These are phyloP conservation scores for Coniella vitis DNA, from an alignment of 2,329 filamentous ascomycete genomes.

Conservation along the genomic window DNA sequence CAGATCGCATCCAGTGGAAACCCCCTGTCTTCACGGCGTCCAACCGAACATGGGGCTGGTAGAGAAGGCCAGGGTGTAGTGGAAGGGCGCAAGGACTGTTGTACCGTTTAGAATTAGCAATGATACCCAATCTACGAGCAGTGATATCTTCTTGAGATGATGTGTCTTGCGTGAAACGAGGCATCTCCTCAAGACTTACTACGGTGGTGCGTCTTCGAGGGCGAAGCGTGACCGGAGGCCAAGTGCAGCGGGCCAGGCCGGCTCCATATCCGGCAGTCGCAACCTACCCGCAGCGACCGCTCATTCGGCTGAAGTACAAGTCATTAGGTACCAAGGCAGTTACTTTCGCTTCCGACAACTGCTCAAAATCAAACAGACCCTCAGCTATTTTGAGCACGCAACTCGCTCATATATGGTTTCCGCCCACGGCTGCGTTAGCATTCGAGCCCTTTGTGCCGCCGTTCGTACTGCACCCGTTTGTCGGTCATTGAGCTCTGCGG, in stretches of 20 bases:
- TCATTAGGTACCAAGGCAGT: too few relatives aligned
- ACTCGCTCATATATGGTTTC: too few relatives aligned
- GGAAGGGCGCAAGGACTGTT: not conserved
- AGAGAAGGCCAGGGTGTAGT: conserved; percentile 14
- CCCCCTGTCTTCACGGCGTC: conserved; percentile 90
- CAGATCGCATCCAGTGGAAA: conserved; percentile 83
- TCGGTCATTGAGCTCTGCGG: not conserved
- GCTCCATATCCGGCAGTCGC: not conserved
- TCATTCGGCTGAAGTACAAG: not conserved
- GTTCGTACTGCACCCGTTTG: too few relatives aligned
- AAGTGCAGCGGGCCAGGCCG: not conserved
- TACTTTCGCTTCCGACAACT: too few relatives aligned
- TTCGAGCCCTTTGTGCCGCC: too few relatives aligned
- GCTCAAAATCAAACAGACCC: too few relatives aligned
- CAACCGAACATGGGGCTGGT: conserved; percentile 94
- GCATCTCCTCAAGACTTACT: not conserved
- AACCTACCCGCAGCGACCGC: not conserved
- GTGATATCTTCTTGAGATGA: not conserved
- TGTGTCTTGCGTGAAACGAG: not conserved
- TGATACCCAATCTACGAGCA: conserved; percentile 15
- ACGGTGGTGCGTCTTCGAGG: not conserved
- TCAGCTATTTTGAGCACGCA: too few relatives aligned
- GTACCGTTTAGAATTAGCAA: not conserved
- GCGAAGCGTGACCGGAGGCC: not conserved
- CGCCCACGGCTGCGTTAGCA: too few relatives aligned